phyloP scores from a whole-genome alignment of 2,329 filamentous ascomycete genomes.

The Phialemoniopsis sp. region DNA sequence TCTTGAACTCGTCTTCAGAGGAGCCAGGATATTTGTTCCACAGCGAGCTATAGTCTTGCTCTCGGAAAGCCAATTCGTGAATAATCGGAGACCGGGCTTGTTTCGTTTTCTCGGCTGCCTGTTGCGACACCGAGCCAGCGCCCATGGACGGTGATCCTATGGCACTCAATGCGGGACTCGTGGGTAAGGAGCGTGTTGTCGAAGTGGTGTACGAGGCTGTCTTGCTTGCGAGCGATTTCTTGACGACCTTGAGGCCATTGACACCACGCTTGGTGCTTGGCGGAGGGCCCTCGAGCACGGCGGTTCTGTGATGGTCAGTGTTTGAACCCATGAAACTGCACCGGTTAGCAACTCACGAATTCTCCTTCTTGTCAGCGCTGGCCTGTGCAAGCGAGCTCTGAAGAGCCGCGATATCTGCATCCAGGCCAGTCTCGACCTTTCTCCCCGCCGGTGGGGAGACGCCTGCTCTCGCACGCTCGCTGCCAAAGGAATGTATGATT shows the following conservation, averaged over 20 bases:
- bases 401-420: slow-evolving; percentile 46
- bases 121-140: slow-evolving; percentile 45
- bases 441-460: slow-evolving; percentile 8
- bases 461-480: too few relatives aligned
- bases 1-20: slow-evolving; percentile 46
- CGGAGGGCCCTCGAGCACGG: slow-evolving; percentile 25
- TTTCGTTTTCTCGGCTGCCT: slow-evolving; percentile 45
- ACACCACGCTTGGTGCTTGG: slow-evolving; percentile 15
- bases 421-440: slow-evolving; percentile 29
- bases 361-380: slow-evolving; percentile 39
- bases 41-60: slow-evolving; percentile 45
- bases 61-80: slow-evolving; percentile 55
- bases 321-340: slow-evolving; percentile 7
- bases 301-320: slow-evolving; percentile 30
- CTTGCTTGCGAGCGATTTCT: slow-evolving; percentile 11
- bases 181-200: slow-evolving; percentile 31
- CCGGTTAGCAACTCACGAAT: slow-evolving; percentile 30
- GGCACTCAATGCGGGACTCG: slow-evolving; percentile 53
- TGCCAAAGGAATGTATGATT: slow-evolving; percentile 9
- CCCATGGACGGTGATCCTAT: slow-evolving; percentile 48
- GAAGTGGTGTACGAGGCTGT: slow-evolving; percentile 4
- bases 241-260: slow-evolving; percentile 5
- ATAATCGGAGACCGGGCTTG: slow-evolving; percentile 43
- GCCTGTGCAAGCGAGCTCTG: slow-evolving; percentile 38
- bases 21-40: slow-evolving; percentile 44